A percentile compares a stretch with the other conserved stretches of the same genome.
Evolutionary conservation across 1,284 basidiomycete genomes (phyloP).

Genomic region (Boletellus dicymbophilus): DNA sequence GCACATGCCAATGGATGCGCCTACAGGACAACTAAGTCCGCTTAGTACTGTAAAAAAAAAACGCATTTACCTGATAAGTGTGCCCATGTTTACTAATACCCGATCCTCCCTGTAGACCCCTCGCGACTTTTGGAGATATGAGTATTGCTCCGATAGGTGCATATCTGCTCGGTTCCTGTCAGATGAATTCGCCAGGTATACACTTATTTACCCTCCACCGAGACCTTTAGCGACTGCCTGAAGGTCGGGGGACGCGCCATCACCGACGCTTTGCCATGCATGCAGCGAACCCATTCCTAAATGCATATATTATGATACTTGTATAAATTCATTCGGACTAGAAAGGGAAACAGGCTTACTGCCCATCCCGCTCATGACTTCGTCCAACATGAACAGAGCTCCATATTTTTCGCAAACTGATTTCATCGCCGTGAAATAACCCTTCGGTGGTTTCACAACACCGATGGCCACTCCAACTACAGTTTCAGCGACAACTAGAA

Average conservation of each 20-base stretch:
- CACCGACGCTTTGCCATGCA: conserved; percentile 82
- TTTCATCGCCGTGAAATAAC: conserved; percentile 84
- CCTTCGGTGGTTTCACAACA: conserved; percentile 71
- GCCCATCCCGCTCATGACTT: conserved; percentile 88
- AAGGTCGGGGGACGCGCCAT: conserved; percentile 75
- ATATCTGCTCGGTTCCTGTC: conserved; percentile 49
- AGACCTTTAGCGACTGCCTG: conserved; percentile 87
- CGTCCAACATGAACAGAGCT: conserved; percentile 85
- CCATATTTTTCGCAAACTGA: conserved; percentile 87
- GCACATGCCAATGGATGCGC: conserved; percentile 75
- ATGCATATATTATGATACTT: conserved; percentile 1
- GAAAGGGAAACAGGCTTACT: conserved; percentile 50
- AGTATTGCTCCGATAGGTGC: conserved; percentile 82
- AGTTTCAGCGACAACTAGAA: conserved; percentile 76
- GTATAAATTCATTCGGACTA: too few relatives aligned
- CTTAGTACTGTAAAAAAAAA: neutral
- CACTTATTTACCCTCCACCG: conserved; percentile 69
- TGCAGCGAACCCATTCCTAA: conserved; percentile 83
- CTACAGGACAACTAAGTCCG: conserved; percentile 35
- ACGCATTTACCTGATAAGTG: conserved; percentile 69
- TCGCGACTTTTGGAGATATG: conserved; percentile 69
- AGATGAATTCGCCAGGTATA: conserved; percentile 1
- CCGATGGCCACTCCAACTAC: conserved; percentile 86
- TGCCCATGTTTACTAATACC: conserved; percentile 84
- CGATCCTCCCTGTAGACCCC: conserved; percentile 63